Evolutionary conservation across 768 basidiomycete species (phyloP), one percentile per base, ranked within the genome.

Genomic region (Tricholoma saponaceum): DNA sequence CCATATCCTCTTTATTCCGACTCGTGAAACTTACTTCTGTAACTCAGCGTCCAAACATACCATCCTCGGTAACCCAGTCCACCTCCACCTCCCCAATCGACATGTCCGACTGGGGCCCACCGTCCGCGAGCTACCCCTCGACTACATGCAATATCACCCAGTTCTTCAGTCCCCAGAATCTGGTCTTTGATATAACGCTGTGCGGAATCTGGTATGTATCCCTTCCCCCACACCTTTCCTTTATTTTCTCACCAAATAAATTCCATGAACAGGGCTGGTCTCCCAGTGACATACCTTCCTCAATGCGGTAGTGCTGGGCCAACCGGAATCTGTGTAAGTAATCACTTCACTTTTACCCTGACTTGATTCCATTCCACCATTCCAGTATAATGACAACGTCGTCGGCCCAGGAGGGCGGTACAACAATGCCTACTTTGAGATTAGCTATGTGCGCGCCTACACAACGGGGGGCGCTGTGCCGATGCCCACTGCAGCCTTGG

Each of bases 381-480:
- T n/a, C 4, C 52, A 81, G 73, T 83, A 82, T 63, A 74, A 74
- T 25, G 80, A 81, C 64, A 81, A 79, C 59, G 80, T 83, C 14
- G 71, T 79, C 46, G 78, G 79, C 26, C 65, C 76, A 4, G 77
- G 76, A 8, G 67, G 63, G 39, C 70, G 71, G 54, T 80, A 74
- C 62, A 68, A 76, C 62, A 63, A 74, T 30, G 79, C 80, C 3
- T 86, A 82, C 70, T 91, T 89, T 62, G 86, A 89, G 68, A 76
- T 90, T 64, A 76, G 77, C 54, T 84, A 84, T 60, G 70, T 91
- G 28, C 83, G 84, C 16, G 69, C 71, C 6, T 73, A 71, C 44
- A 67, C 66, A 26, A 82, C 76, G 0, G 67, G 66, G 2, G 69
- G 65, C 2, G 10, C 57, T 22, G 64, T 59, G 6, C 69, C 69